phyloP scores from a whole-genome alignment of 108 stramenopile species.

The Cyclotella choctawhatcheeana region DNA sequence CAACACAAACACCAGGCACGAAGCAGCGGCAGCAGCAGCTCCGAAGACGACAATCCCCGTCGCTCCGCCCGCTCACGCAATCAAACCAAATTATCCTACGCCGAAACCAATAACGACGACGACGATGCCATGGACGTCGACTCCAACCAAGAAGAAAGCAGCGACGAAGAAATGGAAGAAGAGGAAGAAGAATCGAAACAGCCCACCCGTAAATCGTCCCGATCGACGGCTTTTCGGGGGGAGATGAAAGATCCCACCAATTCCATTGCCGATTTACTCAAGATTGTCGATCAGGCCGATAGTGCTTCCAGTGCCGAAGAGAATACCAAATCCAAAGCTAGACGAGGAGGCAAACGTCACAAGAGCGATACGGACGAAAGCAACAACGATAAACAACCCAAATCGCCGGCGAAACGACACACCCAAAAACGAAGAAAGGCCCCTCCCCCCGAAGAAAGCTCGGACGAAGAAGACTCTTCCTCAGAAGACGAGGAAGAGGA shows the following conservation, averaged over 20 bases:
- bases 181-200: constrained; percentile 18
- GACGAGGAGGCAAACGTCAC: constrained; percentile 9
- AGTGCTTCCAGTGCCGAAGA: not conserved
- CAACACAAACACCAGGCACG: too few species aligned
- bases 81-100: not conserved
- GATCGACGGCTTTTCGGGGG: constrained; percentile 47
- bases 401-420: constrained; percentile 59
- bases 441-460: constrained; percentile 16
- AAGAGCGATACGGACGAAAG: too few species aligned
- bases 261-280: constrained; percentile 51
- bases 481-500: constrained; percentile 52
- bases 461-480: constrained; percentile 37
- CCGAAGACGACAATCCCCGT: constrained; percentile 6
- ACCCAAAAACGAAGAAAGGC: constrained; percentile 39
- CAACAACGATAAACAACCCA: constrained; percentile 16
- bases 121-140: not conserved
- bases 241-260: constrained; percentile 52
- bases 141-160: not conserved
- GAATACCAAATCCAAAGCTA: constrained; percentile 9
- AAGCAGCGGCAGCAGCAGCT: not conserved
- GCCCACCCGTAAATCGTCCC: constrained; percentile 41
- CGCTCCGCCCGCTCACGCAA: constrained; percentile 4
- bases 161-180: not conserved
- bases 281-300: constrained; percentile 22
- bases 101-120: not conserved